Evolutionary conservation across 768 basidiomycete genomes (phyloP), one percentile per base, ranked within the genome.

Genomic region (Tephrocybe sp.): DNA sequence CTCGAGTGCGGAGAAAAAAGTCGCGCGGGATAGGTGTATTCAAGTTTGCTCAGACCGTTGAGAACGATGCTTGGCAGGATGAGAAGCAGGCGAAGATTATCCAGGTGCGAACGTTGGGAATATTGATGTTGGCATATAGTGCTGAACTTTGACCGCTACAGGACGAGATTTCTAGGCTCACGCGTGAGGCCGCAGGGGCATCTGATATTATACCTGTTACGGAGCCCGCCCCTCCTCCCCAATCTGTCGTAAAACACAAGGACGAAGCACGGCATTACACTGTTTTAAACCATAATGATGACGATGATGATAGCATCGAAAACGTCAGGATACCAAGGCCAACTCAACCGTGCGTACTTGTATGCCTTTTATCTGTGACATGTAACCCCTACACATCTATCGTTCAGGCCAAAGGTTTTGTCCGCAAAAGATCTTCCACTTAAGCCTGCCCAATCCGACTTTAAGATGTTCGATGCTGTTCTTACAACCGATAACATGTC

Each of bases 41-140:
- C 57, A 83, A 90, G 62, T 90, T 88, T 64, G 87, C 86, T 0
- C 83, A 84, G 58, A 91, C 89, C 0, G 82, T 91, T 16, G 89
- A 91, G 55, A 69, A 75, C 22, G 76, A 74, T 27, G 79, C 73
- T 24, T 91, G 86, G 87, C 72, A 84, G 36, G 80, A 88, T 61
- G 78, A 76, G 39, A 64, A 69, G 51, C 64, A 69, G 44, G 76
- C 80, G 56, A 77, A 77, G 59, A 78, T 73, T 33, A 75, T 91
- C 15, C 80, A 88, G 73, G 89, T 87, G 41, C 44, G 70, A 61
- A 27, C 13, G 11, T 22, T 22, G n/a, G 9, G 27, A 27, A 8
- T 10, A 25, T 24, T 39, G 37, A n/a, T 22, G 16, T 33, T n/a
- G n/a, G n/a, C 11, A 36, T 39, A 37, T 41, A 24, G 36, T 39